A percentile compares a stretch with the other conserved stretches of the same genome.
phyloP scores from a whole-genome alignment of 2,329 filamentous ascomycete species.

The Ophiostoma angusticollis region DNA sequence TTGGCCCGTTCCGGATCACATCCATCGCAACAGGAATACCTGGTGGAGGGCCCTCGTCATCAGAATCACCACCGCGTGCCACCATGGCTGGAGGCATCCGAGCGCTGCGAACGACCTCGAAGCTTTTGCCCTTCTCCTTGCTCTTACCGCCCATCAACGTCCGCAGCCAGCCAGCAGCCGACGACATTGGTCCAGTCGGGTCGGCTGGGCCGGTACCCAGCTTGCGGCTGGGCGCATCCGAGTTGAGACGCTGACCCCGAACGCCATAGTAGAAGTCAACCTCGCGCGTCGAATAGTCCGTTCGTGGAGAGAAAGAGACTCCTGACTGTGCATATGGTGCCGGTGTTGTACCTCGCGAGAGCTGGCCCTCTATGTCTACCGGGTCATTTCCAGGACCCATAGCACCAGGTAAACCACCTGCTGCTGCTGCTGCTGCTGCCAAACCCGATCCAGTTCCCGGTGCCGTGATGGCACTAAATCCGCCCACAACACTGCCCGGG shows the following conservation, averaged over 20 bases:
- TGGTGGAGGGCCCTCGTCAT: constrained; percentile 53
- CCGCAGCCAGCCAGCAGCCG: constrained; percentile 81
- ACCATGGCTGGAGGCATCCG: constrained; percentile 70
- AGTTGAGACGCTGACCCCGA: constrained; percentile 73
- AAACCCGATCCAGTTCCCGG: no score
- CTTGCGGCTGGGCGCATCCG: constrained; percentile 67
- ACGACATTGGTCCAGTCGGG: constrained; percentile 80
- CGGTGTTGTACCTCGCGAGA: constrained; percentile 31
- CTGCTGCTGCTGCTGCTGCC: not conserved
- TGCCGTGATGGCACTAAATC: no score
- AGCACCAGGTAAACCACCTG: not conserved
- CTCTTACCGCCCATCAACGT: constrained; percentile 68
- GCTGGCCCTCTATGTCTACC: constrained; percentile 28
- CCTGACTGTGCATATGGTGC: constrained; percentile 26
- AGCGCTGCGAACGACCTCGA: constrained; percentile 87
- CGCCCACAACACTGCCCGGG: constrained; percentile 8
- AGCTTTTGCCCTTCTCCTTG: constrained; percentile 91
- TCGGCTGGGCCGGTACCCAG: constrained; percentile 90
- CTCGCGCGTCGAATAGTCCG: constrained; percentile 87
- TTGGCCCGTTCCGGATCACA: constrained; percentile 45
- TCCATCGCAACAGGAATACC: constrained; percentile 54
- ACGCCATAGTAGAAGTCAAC: constrained; percentile 96
- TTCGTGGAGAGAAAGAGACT: constrained; percentile 42
- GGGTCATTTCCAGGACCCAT: constrained; percentile 20
- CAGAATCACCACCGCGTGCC: constrained; percentile 40